Percentiles rank a stretch among this genome's conserved stretches.
These are phyloP conservation scores for Teunomyces aglyptinius DNA, from an alignment of 805 yeast species.

Conservation along the genomic window DNA sequence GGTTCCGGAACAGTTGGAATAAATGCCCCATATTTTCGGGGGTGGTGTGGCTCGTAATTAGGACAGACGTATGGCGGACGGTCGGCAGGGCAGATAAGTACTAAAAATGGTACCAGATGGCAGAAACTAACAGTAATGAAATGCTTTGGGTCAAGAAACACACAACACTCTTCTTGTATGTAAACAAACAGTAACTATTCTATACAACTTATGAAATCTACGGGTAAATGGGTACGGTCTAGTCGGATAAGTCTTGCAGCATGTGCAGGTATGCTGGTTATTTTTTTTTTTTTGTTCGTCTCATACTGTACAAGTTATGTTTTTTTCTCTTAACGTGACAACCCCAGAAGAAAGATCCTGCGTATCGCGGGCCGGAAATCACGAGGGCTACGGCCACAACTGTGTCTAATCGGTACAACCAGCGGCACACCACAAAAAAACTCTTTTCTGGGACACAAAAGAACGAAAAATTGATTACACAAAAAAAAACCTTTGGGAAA, in stretches of 20 bases:
- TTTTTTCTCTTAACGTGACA: background rate
- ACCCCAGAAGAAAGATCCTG: background rate
- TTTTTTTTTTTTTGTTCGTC: background rate
- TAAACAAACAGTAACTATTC: background rate
- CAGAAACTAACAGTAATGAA: background rate
- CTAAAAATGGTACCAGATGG: background rate
- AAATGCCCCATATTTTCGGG: slow-evolving; percentile 3
- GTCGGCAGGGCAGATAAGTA: background rate
- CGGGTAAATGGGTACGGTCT: background rate
- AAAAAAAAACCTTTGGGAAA: slow-evolving; percentile 12
- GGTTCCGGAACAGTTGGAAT: slow-evolving; percentile 6
- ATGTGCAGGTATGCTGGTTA: background rate
- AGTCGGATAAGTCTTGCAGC: background rate
- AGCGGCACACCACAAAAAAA: background rate
- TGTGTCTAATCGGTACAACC: background rate
- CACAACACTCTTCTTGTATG: background rate
- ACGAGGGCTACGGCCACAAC: background rate
- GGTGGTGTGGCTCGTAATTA: background rate
- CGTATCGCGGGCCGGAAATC: background rate
- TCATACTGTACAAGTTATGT: no score
- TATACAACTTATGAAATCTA: background rate
- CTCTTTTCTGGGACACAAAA: background rate
- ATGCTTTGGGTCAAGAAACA: background rate
- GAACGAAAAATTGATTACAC: background rate
- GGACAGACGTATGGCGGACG: background rate